Evolutionary conservation across 176 grass and related monocot species (phyloP).

Genomic region (Dactylis glomerata): DNA sequence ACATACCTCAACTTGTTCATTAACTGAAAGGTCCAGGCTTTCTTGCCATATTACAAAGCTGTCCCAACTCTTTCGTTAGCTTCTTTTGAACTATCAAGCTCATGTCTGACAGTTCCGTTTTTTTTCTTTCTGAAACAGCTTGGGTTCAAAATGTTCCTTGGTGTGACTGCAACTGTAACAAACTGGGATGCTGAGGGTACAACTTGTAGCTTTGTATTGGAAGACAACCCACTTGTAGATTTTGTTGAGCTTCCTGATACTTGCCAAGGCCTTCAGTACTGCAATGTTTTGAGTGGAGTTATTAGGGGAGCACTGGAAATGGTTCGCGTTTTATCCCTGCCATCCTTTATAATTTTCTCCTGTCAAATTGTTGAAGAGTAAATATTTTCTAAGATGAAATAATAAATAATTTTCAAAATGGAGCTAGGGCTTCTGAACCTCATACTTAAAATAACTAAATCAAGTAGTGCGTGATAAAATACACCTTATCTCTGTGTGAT

Average conservation of each 20-base stretch:
- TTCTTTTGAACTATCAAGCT: background rate
- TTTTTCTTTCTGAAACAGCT: slow-evolving; percentile 45
- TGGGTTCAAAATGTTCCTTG: slow-evolving; percentile 99
- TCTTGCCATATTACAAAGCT: background rate
- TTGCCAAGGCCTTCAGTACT: slow-evolving; percentile 91
- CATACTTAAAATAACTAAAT: background rate
- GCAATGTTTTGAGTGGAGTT: slow-evolving; percentile 92
- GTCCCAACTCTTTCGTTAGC: background rate
- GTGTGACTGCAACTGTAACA: slow-evolving; percentile 82
- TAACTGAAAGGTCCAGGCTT: background rate
- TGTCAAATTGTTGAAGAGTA: background rate
- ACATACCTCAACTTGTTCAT: background rate
- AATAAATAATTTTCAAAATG: background rate
- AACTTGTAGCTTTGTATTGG: slow-evolving; percentile 89
- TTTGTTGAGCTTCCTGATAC: slow-evolving; percentile 99
- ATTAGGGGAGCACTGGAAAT: slow-evolving; percentile 94
- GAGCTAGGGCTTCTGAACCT: background rate
- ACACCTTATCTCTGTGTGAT: background rate
- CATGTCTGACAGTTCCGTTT: slow-evolving; percentile 5
- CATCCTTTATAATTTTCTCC: background rate
- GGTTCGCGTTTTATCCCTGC: slow-evolving; percentile 42
- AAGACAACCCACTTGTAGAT: slow-evolving; percentile 97
- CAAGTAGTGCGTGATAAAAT: background rate
- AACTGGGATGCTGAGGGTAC: slow-evolving; percentile 98
- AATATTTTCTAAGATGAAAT: background rate